Evolutionary conservation across 495 filamentous ascomycete species (phyloP), one percentile per base, ranked within the genome.

Genomic region (Penicillium canescens): DNA sequence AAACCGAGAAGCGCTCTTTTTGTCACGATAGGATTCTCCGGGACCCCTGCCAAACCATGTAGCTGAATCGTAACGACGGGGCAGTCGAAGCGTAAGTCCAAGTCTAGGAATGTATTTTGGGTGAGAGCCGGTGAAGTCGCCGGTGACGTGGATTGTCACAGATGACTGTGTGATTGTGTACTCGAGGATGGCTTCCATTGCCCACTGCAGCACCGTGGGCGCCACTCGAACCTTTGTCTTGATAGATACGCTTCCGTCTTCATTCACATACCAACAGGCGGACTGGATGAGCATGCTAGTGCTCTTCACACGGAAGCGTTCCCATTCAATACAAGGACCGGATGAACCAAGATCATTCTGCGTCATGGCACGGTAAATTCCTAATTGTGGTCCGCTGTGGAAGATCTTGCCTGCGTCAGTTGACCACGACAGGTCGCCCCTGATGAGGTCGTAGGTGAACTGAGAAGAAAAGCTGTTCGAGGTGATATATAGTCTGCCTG

Each of bases 1-100:
- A 2, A 79, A 46, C 23, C 71, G 74, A 46, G 82, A 78, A 6
- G 82, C 76, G 0, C 72, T 60, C 52, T 81, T 80, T 63, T 80
- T 85, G 70, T 87, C 85, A n/a, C 71, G 70, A 51, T 87, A 87
- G 2, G 76, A 77, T 65, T 86, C 83, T 7, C 81, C 82, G 0
- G 85, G 85, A 0, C 85, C 85, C 5, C 80, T 77, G 11, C 85
- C 85, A 60, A 80, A 79, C 83, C 82, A 87, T 1, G 63, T 65
- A 5, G 78, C 77, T 12, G 62, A 54, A 16, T 73, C 71, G 7
- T 79, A 64, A 0, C 57, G 44, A 13, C 53, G 41, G 50, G 72
- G 41, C 28, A 86, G 46, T 1, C 69, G 68, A 20, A 83, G 71
- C 1, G 76, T 79, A 3, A 86, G 59, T 0, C 85, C 85, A 11